These are phyloP conservation scores for Penicillium brevicompactum DNA, from an alignment of 2,329 filamentous ascomycete species.

Conservation along the genomic window DNA sequence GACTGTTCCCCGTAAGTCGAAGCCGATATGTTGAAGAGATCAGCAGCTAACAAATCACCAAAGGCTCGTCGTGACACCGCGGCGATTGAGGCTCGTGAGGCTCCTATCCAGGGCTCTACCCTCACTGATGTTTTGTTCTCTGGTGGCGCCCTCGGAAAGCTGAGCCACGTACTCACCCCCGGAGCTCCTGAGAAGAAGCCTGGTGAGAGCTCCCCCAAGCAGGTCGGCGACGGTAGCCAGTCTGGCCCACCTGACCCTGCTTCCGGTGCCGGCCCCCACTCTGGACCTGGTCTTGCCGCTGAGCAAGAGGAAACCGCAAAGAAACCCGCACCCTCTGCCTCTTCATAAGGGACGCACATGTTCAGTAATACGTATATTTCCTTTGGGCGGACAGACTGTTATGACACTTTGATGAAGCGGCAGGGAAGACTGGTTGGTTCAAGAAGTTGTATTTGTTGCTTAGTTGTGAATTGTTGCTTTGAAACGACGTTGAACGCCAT, in stretches of 20 bases:
- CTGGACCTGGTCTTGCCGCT: constrained; percentile 1
- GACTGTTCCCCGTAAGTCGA: constrained; percentile 21
- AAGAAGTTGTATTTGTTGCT: background rate
- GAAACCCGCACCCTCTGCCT: background rate
- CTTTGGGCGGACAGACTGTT: background rate
- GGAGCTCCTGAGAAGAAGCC: background rate
- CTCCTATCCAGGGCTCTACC: constrained; percentile 22
- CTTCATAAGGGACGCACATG: background rate
- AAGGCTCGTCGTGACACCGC: constrained; percentile 22
- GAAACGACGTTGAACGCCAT: background rate
- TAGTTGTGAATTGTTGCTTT: constrained; percentile 3
- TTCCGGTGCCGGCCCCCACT: constrained; percentile 11
- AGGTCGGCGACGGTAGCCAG: constrained; percentile 6
- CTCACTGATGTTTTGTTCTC: constrained; percentile 17
- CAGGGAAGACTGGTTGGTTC: background rate
- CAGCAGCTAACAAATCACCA: background rate
- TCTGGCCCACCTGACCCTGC: constrained; percentile 4
- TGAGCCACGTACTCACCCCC: constrained; percentile 12
- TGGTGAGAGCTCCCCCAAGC: background rate
- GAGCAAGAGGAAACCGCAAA: background rate
- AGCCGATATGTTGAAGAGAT: accelerated
- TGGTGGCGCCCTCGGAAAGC: constrained; percentile 19
- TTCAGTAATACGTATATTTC: too few relatives aligned
- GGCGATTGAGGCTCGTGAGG: constrained; percentile 12
- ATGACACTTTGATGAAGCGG: background rate